Evolutionary conservation across 345 rosid genomes (phyloP).

Genomic region (Melastoma malabathricum): DNA sequence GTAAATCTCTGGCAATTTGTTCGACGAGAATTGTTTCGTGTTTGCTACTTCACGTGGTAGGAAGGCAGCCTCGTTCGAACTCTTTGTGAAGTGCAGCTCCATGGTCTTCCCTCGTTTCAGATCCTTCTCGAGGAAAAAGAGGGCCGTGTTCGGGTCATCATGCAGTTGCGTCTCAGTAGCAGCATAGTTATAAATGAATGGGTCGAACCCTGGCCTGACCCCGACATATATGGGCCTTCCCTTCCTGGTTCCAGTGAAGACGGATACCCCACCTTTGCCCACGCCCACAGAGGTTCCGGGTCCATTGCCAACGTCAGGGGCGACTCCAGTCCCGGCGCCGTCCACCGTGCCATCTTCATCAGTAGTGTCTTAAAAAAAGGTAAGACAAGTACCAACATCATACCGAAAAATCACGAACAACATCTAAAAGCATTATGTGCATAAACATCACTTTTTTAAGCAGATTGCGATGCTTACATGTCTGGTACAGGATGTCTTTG

Average conservation of each 20-base stretch:
- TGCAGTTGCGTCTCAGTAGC: constrained; percentile 57
- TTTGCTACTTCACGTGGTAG: constrained; percentile 54
- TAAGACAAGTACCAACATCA: too few relatives aligned
- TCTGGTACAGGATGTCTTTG: constrained; percentile 13
- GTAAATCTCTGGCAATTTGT: constrained; percentile 38
- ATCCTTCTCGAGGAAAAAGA: constrained; percentile 80
- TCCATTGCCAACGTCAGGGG: too few relatives aligned
- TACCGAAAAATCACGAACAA: too few relatives aligned
- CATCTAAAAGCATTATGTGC: too few relatives aligned
- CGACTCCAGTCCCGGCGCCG: constrained; percentile 21
- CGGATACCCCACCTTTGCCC: constrained; percentile 69
- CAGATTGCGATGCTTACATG: too few relatives aligned
- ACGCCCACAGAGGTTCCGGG: constrained; percentile 46
- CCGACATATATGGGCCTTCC: constrained; percentile 55
- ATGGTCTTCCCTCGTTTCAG: constrained; percentile 36
- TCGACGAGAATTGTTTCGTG: constrained; percentile 54
- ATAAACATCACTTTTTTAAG: too few relatives aligned
- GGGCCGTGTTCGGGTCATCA: constrained; percentile 41
- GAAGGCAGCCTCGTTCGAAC: constrained; percentile 31
- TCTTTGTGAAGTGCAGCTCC: constrained; percentile 45
- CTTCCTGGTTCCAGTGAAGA: constrained; percentile 31
- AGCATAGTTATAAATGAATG: constrained; percentile 23
- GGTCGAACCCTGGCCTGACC: constrained; percentile 28
- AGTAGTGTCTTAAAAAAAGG: too few relatives aligned
- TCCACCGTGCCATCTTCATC: constrained; percentile 21